Base-by-base conservation (phyloP, 495 filamentous ascomycete species). In the Platismatia glauca region DNA sequence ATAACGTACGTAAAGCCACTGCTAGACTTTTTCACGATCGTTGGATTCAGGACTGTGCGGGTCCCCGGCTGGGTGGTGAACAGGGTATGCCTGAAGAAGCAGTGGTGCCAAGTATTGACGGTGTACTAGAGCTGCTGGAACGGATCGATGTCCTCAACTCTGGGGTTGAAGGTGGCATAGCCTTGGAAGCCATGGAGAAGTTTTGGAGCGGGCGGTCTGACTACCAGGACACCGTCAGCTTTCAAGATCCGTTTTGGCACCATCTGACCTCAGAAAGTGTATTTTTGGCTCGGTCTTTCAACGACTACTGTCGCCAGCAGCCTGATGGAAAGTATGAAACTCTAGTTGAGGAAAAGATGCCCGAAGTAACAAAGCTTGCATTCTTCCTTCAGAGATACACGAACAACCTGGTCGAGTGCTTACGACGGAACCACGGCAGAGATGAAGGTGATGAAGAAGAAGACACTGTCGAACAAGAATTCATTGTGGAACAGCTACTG, bases 151-250 rank as follows among this genome's bases (percentile, higher is more conserved):
- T 97, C 15, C 82, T 92, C 63, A 94, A 92, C 68, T 91, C 94
- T 15, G 91, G 92, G 22, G 82, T 87, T 31, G 92, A 97, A 70
- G 88, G 86, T 65, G 94, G 94, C 6, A 89, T 97, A 44, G 91
- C 89, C 1, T 81, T 91, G 27, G 89, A 95, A 67, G 94, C 95
- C 5, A 93, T 99, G 89, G 86, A 83, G 63, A 87, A 89, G 56
- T 97, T 99, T 77, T 99, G 94, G 94, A 87, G 91, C 68, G 90
- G 91, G 37, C 84, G 94, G 31, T 87, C 89, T 4, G 94, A 99
- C 70, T 96, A 97, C 70, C 78, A 89, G 7, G 89, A 94, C 39
- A 84, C 81, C 20, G 78, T 97, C 58, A 75, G 78, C 27, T 95
- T 99, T 63, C 86, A 91, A 57, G 89, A 96, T 68, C 75, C 75